A percentile compares a stretch with the other conserved stretches of the same genome.
These are phyloP conservation scores for Coriaria nepalensis DNA, from an alignment of 306 rosid species.

Conservation along the genomic window DNA sequence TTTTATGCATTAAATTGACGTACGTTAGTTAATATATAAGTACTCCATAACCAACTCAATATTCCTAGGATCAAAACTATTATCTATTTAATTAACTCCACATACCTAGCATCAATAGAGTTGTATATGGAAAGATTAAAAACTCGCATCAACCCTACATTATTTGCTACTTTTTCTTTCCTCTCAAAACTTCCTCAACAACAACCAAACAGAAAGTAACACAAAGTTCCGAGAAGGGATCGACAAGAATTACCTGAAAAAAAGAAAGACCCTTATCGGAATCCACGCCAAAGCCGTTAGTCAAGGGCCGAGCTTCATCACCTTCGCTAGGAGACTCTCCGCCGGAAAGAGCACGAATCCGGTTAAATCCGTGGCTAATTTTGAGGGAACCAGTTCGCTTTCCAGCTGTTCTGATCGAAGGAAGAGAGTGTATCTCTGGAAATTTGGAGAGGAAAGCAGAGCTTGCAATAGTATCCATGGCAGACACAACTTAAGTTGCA, in stretches of 20 bases:
- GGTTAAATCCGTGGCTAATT: slow-evolving; percentile 13
- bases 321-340: slow-evolving; percentile 30
- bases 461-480: slow-evolving; percentile 56
- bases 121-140: no score
- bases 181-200: background rate
- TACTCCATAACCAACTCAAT: no score
- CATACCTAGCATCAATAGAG: no score
- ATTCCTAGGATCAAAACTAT: no score
- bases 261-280: slow-evolving; percentile 20
- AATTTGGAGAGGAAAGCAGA: slow-evolving; percentile 25
- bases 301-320: slow-evolving; percentile 26
- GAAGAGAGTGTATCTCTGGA: slow-evolving; percentile 18
- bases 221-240: background rate
- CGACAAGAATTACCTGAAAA: slow-evolving; percentile 22
- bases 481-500: no score
- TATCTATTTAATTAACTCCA: no score
- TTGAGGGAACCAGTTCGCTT: slow-evolving; percentile 31
- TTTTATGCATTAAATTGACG: no score
- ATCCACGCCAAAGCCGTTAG: slow-evolving; percentile 20
- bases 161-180: no score
- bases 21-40: no score
- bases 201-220: background rate
- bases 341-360: slow-evolving; percentile 22
- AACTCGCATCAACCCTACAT: no score
- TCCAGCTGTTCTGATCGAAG: slow-evolving; percentile 19